Conservation (phyloP, 2,329 filamentous ascomycete genomes). For the Graphium sp. region DNA sequence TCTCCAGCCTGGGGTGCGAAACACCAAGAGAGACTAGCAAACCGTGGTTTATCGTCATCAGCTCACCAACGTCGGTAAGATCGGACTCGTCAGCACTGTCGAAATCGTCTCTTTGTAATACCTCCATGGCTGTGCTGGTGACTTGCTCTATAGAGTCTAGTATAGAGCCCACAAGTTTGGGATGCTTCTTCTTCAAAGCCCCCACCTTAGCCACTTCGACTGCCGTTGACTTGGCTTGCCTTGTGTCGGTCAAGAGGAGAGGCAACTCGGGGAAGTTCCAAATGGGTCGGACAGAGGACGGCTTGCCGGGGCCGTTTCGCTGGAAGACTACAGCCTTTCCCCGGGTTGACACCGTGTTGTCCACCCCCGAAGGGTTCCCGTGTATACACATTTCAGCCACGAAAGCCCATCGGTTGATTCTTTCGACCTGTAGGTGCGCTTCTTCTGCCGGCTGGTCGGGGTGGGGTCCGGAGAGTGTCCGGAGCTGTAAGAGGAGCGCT, state of each 20-base stretch:
- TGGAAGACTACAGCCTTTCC: slow-evolving; percentile 92
- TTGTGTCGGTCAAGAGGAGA: slow-evolving; percentile 77
- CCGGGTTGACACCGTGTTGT: slow-evolving; percentile 88
- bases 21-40: slow-evolving; percentile 82
- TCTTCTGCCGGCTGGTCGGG: slow-evolving; percentile 80
- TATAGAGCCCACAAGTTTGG: slow-evolving; percentile 62
- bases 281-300: slow-evolving; percentile 59
- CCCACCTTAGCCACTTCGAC: slow-evolving; percentile 77
- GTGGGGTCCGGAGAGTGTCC: slow-evolving; percentile 77
- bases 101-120: slow-evolving; percentile 47
- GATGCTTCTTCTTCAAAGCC: slow-evolving; percentile 52
- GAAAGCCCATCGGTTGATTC: slow-evolving; percentile 96
- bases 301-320: slow-evolving; percentile 58
- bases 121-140: slow-evolving; percentile 32
- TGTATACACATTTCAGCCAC: slow-evolving; percentile 96
- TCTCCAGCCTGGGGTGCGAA: slow-evolving; percentile 83
- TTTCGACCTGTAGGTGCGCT: slow-evolving; percentile 76
- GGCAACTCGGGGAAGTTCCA: slow-evolving; percentile 87
- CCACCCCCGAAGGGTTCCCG: slow-evolving; percentile 88
- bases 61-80: slow-evolving; percentile 62
- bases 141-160: slow-evolving; percentile 74
- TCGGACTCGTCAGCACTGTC: slow-evolving; percentile 45
- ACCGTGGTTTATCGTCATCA: slow-evolving; percentile 90
- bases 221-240: slow-evolving; percentile 70
- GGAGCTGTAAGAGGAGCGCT: slow-evolving; percentile 73